Conservation (phyloP, 345 rosid species). For the Eucalyptus shirleyi region DNA sequence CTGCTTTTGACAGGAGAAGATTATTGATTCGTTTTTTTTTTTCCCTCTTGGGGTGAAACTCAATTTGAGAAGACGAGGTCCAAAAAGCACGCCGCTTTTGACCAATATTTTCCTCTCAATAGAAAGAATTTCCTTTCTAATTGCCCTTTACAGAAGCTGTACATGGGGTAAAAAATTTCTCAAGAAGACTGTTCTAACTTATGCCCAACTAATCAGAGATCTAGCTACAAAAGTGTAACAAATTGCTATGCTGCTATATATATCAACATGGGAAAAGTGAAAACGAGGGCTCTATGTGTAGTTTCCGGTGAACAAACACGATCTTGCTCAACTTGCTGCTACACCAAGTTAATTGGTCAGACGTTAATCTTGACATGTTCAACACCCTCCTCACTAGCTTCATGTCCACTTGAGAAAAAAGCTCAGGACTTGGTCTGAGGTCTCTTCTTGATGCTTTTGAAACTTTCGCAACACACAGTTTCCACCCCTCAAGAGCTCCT, state of each 20-base stretch:
- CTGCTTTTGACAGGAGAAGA: neutral
- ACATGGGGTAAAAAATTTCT: neutral
- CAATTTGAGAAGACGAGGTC: neutral
- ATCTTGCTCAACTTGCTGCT: slow-evolving; percentile 46
- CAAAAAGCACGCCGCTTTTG: neutral
- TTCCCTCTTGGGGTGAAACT: neutral
- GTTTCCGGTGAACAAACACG: slow-evolving; percentile 47
- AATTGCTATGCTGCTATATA: neutral
- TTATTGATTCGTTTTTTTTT: neutral
- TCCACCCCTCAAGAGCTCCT: slow-evolving; percentile 37
- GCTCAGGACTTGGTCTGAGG: slow-evolving; percentile 46
- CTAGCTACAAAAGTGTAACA: neutral
- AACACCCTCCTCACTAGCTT: slow-evolving; percentile 75
- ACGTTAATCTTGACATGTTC: slow-evolving; percentile 63
- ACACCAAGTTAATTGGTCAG: slow-evolving; percentile 82
- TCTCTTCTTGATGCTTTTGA: slow-evolving; percentile 21
- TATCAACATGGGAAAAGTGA: slow-evolving; percentile 53
- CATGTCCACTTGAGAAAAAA: slow-evolving; percentile 94
- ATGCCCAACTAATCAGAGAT: neutral
- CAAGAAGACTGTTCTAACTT: neutral
- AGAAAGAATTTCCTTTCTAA: neutral
- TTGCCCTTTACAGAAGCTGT: neutral
- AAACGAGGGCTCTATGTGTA: slow-evolving; percentile 73
- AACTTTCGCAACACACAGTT: slow-evolving; percentile 43
- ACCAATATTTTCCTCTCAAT: neutral